Conservation (phyloP, 2,329 filamentous ascomycete genomes). For the Ophiobolus disseminans region DNA sequence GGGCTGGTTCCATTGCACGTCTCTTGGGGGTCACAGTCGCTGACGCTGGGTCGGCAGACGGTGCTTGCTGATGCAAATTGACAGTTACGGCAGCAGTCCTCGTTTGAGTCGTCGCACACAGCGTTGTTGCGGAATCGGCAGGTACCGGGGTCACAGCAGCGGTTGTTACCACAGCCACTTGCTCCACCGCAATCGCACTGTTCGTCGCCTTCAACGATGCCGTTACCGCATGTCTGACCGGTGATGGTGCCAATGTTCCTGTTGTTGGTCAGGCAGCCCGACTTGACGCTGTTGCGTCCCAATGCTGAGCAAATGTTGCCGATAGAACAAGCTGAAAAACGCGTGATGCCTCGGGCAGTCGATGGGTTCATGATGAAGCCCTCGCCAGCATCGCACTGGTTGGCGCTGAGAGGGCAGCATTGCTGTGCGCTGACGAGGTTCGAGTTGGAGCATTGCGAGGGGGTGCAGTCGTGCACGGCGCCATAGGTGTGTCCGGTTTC, state of each 20-base stretch:
- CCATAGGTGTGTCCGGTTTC: conserved; percentile 95
- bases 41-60: conserved; percentile 80
- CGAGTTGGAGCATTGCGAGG: conserved; percentile 68
- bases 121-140: conserved; percentile 81
- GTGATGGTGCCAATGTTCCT: conserved; percentile 80
- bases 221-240: conserved; percentile 90
- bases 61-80: conserved; percentile 71
- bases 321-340: conserved; percentile 87
- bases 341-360: conserved; percentile 72
- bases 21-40: conserved; percentile 85
- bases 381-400: conserved; percentile 76
- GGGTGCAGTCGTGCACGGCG: conserved; percentile 90
- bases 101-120: conserved; percentile 83
- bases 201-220: conserved; percentile 92
- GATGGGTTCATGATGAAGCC: conserved; percentile 96
- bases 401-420: conserved; percentile 79
- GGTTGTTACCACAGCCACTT: conserved; percentile 73
- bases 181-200: conserved; percentile 93
- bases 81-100: conserved; percentile 80
- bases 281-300: conserved; percentile 76
- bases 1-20: conserved; percentile 76
- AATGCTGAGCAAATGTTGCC: conserved; percentile 94
- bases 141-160: conserved; percentile 83
- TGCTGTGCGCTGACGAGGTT: conserved; percentile 66
- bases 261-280: conserved; percentile 83